Percentiles rank a stretch among this genome's conserved stretches.
Evolutionary conservation across 2,329 filamentous ascomycete genomes (phyloP).

Genomic region (Sporothrix sp.): DNA sequence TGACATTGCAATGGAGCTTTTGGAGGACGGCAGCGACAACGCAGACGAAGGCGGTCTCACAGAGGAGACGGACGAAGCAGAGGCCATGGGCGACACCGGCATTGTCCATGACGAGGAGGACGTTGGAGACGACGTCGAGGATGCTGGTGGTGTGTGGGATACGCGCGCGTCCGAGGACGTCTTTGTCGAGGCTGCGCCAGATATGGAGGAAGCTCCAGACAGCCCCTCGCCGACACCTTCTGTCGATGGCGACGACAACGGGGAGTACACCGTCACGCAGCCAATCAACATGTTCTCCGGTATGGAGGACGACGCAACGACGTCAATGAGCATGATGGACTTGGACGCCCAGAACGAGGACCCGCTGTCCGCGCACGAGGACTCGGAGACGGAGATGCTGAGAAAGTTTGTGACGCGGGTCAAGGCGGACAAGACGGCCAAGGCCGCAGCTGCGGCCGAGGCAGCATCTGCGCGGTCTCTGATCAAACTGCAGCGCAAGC

Average conservation of each 20-base stretch:
- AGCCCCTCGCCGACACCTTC: not conserved
- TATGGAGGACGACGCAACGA: slow-evolving; percentile 18
- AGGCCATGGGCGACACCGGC: not conserved
- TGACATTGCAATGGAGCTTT: not conserved
- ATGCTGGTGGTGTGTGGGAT: not conserved
- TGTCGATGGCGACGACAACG: not conserved
- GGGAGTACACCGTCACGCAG: slow-evolving; percentile 12
- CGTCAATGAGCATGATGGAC: slow-evolving; percentile 14
- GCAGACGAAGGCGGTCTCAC: not conserved
- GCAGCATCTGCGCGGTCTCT: not conserved
- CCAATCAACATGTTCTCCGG: slow-evolving; percentile 10
- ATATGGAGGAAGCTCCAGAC: not conserved
- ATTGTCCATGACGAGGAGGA: not conserved
- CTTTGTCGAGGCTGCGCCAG: not conserved
- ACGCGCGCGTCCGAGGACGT: not conserved
- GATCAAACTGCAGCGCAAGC: slow-evolving; percentile 17
- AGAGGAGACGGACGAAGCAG: not conserved
- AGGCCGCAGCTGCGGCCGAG: slow-evolving; percentile 22
- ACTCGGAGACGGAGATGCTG: slow-evolving; percentile 28
- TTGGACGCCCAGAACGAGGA: slow-evolving; percentile 1
- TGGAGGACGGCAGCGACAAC: not conserved
- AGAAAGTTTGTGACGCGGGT: slow-evolving; percentile 28
- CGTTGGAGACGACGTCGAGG: not conserved
- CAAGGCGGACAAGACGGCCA: slow-evolving; percentile 26
- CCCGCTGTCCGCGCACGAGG: slow-evolving; percentile 20